Evolutionary conservation across 148 eudicot species (phyloP), one percentile per base, ranked within the genome.

Genomic region (Salicornia ramosissima): DNA sequence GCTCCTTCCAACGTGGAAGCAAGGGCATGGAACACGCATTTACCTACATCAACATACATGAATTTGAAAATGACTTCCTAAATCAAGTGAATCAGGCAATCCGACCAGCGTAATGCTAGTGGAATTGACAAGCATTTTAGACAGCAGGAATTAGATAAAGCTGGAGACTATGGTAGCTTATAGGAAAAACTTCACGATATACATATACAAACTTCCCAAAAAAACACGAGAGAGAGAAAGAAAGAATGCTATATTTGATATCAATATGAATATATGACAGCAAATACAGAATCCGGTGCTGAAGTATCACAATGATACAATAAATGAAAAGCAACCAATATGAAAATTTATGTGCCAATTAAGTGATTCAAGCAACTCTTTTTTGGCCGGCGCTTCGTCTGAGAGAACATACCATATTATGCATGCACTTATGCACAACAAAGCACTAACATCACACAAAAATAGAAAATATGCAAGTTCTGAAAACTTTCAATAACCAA

Each of bases 1-100:
- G 98, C 75, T 86, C 87, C 71, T 81, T 84, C 47, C 79, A 82
- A 50, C 81, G 82, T 47, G 98, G 98, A 80, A 94, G 92, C 69
- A 67, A 60, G 39, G 98, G 96, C 74, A 90, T 69, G 56, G 78
- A 66, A 74, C 90, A 85, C 71, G 73, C 64, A 75, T 79, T 90
- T 66, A 86, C 86, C 98, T 94, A 80, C 56, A 79, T 42, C 18
- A 55, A 67, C 29, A 79, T 21, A 65, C 29, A 50, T 46, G 47
- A 28, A 59, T 25, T 34, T 33, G 49, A 45, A 76, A 29, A 42
- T 10, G 28, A 26, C 55, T 53, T 21, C 55, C 58, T 5, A 10
- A 22, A 56, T 47, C 31, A 31, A 3, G 40, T 36, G 40, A 36
- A n/a, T n/a, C n/a, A n/a, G n/a, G n/a, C n/a, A n/a, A n/a, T n/a